Evolutionary conservation across 83 land plant species (phyloP).

Genomic region (Diphasiastrum complanatum): DNA sequence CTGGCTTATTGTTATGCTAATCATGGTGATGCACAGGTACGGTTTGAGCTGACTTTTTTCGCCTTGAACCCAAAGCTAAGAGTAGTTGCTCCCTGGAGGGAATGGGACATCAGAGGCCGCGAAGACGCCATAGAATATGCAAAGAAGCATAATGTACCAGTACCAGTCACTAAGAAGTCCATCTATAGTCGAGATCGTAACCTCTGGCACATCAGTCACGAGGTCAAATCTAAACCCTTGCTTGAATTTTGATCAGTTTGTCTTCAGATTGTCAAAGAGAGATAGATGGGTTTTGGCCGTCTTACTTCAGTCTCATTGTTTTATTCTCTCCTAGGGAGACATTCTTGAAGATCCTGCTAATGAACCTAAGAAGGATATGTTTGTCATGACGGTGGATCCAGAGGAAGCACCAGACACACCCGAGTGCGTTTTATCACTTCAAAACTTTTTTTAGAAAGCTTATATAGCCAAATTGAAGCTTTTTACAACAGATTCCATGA

Average conservation of each 20-base stretch:
- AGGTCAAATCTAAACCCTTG: constrained; percentile 41
- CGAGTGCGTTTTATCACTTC: constrained; percentile 49
- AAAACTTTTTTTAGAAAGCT: not conserved
- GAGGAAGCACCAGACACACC: constrained; percentile 89
- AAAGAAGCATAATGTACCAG: constrained; percentile 88
- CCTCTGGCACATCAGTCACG: constrained; percentile 97
- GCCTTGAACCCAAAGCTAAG: constrained; percentile 83
- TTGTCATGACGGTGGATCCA: constrained; percentile 78
- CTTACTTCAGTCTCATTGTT: constrained; percentile 1
- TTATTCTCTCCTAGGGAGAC: constrained; percentile 58
- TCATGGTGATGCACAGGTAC: constrained; percentile 42
- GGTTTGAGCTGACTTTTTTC: constrained; percentile 96
- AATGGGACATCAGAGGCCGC: constrained; percentile 94
- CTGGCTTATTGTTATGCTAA: too few relatives aligned
- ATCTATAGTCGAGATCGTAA: constrained; percentile 98
- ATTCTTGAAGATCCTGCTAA: constrained; percentile 90
- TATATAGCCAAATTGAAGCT: not conserved
- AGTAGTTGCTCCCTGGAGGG: constrained; percentile 99
- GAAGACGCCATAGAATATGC: constrained; percentile 99
- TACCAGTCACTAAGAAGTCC: constrained; percentile 93
- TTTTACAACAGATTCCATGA: not conserved
- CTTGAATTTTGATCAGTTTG: not conserved
- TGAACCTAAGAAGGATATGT: constrained; percentile 52
- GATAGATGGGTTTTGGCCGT: not conserved
- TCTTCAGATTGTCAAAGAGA: not conserved